Evolutionary conservation across 2,329 filamentous ascomycete genomes (phyloP).

Genomic region (Thielaviopsis musarum): DNA sequence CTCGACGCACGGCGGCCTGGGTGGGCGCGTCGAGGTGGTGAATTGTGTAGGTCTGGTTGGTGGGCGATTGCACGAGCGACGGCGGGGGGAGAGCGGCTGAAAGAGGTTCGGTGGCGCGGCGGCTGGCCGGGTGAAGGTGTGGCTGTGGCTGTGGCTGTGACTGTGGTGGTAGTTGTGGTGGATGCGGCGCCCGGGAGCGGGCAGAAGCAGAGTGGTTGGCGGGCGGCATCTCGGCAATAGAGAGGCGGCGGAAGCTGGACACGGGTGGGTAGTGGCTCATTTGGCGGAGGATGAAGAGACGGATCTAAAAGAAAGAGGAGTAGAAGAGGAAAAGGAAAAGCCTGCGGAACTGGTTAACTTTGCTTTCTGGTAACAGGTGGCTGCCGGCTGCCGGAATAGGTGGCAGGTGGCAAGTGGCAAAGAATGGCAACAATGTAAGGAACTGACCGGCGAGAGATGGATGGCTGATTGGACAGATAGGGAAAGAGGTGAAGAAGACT

Average conservation of each 20-base stretch:
- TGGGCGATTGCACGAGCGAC: constrained; percentile 21
- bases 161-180: neutral
- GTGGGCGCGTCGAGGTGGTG: constrained; percentile 23
- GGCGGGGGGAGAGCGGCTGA: constrained; percentile 6
- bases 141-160: neutral
- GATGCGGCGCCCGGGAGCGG: neutral
- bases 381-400: neutral
- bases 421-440: no score
- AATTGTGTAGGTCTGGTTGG: constrained; percentile 25
- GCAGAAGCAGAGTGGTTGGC: neutral
- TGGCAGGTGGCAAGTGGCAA: neutral
- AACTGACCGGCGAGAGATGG: no score
- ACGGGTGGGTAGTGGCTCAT: neutral
- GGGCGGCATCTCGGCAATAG: neutral
- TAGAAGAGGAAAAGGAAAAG: neutral
- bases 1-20: constrained; percentile 24
- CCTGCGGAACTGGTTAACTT: neutral
- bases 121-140: constrained; percentile 14
- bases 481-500: neutral
- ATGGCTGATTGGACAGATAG: neutral
- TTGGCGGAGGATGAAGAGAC: neutral
- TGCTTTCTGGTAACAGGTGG: neutral
- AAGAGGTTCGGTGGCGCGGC: neutral
- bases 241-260: neutral
- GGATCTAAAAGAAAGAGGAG: neutral